Percentiles rank a stretch among this genome's conserved stretches.
Conservation (phyloP, 106 monocot species). For the Dendrobium catenatum region DNA sequence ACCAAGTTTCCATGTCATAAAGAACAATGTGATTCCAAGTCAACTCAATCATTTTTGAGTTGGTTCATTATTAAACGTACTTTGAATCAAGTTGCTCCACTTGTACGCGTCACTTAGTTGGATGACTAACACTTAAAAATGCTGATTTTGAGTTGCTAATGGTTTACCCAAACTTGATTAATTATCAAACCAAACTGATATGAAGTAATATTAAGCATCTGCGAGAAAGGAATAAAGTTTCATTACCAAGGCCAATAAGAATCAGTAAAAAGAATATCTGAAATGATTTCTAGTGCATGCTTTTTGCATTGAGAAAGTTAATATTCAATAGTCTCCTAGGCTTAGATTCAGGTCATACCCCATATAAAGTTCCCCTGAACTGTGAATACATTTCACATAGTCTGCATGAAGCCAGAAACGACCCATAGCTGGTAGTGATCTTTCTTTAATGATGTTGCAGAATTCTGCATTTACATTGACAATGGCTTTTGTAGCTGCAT, state of each 20-base stretch:
- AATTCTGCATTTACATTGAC: constrained; percentile 76
- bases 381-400: constrained; percentile 94
- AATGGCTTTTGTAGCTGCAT: constrained; percentile 88
- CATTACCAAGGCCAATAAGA: background rate
- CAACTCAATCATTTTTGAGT: background rate
- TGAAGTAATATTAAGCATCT: background rate
- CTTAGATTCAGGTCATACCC: constrained; percentile 46
- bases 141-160: background rate
- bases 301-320: background rate
- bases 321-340: background rate
- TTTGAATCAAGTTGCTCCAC: background rate
- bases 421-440: constrained; percentile 69
- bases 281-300: background rate
- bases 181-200: background rate
- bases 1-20: background rate
- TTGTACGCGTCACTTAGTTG: background rate
- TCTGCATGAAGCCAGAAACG: constrained; percentile 85
- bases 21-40: background rate
- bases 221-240: background rate
- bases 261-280: background rate
- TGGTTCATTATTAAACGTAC: background rate
- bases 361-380: constrained; percentile 65
- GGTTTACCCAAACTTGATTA: background rate
- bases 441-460: constrained; percentile 71
- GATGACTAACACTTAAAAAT: background rate